Conservation (phyloP, 2,329 filamentous ascomycete species). For the Lasiodiplodia theobromae region DNA sequence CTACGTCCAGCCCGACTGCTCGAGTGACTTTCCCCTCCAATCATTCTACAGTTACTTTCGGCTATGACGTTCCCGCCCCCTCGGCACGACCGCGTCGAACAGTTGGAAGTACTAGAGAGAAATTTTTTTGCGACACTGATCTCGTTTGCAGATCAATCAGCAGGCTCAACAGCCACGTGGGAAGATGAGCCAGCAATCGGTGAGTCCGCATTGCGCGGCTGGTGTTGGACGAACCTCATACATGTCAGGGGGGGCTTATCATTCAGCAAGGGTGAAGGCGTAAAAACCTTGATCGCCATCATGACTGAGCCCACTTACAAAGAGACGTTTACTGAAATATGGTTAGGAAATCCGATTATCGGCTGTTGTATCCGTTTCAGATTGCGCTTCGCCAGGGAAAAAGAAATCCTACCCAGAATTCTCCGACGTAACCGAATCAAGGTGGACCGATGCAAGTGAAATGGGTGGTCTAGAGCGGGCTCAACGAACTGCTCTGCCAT, state of each 20-base stretch:
- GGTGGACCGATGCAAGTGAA: not conserved
- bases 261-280: not conserved
- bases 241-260: slow-evolving; percentile 2
- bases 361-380: not conserved
- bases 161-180: slow-evolving; percentile 13
- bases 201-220: not conserved
- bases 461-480: slow-evolving; percentile 2
- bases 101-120: not conserved
- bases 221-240: not conserved
- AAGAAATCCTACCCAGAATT: not conserved
- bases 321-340: not conserved
- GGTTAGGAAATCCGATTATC: not conserved
- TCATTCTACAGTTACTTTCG: not conserved
- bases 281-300: slow-evolving; percentile 1
- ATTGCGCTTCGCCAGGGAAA: not conserved
- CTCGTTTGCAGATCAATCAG: not conserved
- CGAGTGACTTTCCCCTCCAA: not conserved
- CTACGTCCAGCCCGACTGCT: not conserved
- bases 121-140: not conserved
- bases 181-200: not conserved
- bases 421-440: not conserved
- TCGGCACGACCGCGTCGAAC: not conserved
- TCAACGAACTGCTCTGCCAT: not conserved
- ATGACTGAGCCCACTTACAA: not conserved
- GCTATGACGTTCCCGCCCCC: not conserved